These are phyloP conservation scores for Exserohilum turcica DNA, from an alignment of 2,329 filamentous ascomycete species.

Conservation along the genomic window DNA sequence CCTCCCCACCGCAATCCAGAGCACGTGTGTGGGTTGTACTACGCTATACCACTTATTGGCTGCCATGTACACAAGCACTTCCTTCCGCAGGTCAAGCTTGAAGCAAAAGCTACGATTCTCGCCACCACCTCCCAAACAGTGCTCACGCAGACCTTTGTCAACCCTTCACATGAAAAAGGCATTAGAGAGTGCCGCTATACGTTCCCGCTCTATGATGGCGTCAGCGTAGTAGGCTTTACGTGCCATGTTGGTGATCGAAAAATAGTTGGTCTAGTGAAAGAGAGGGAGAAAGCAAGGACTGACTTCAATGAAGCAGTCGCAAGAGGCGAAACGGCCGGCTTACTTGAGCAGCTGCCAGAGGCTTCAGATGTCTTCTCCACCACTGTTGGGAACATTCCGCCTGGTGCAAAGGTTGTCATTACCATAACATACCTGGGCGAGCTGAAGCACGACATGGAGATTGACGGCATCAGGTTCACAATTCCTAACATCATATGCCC, in stretches of 20 bases:
- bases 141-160: constrained; percentile 66
- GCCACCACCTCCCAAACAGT: constrained; percentile 59
- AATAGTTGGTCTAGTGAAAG: constrained; percentile 69
- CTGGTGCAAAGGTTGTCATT: constrained; percentile 61
- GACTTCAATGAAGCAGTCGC: constrained; percentile 65
- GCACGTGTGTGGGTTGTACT: constrained; percentile 41
- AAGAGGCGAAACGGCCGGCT: constrained; percentile 65
- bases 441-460: constrained; percentile 71
- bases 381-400: constrained; percentile 69
- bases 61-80: constrained; percentile 34
- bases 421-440: constrained; percentile 71
- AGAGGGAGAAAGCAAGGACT: constrained; percentile 64
- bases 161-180: constrained; percentile 53
- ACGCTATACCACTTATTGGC: constrained; percentile 15
- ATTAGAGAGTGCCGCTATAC: constrained; percentile 66
- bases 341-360: constrained; percentile 66
- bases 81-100: constrained; percentile 64
- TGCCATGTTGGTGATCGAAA: constrained; percentile 66
- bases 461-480: constrained; percentile 70
- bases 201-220: constrained; percentile 75
- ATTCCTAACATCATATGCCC: constrained; percentile 71
- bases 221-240: constrained; percentile 70
- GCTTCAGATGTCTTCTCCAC: constrained; percentile 71
- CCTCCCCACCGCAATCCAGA: neutral
- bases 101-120: constrained; percentile 66